A percentile compares a stretch with the other conserved stretches of the same genome.
phyloP scores from a whole-genome alignment of 805 yeast species.

The Kluyveromyces starmeri region DNA sequence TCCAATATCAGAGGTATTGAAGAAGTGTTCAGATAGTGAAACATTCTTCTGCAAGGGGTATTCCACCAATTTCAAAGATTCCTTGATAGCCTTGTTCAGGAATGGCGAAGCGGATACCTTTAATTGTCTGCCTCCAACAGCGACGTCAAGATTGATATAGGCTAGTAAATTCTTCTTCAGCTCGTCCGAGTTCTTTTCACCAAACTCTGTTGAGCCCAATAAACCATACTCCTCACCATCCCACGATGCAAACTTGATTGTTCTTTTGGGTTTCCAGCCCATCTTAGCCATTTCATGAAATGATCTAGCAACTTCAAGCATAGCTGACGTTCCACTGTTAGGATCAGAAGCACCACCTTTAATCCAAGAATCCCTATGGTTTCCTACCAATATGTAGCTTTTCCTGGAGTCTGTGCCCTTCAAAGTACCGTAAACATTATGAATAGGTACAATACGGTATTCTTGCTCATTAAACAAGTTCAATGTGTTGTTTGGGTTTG shows the following conservation, averaged over 20 bases:
- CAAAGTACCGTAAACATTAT: conserved; percentile 54
- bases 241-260: conserved; percentile 67
- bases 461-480: conserved; percentile 54
- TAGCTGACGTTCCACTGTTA: conserved; percentile 59
- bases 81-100: conserved; percentile 38
- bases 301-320: conserved; percentile 56
- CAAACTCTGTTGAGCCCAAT: conserved; percentile 70
- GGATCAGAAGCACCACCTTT: conserved; percentile 77
- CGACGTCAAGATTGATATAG: conserved; percentile 61
- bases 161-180: conserved; percentile 49
- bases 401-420: conserved; percentile 46
- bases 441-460: conserved; percentile 50
- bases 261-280: conserved; percentile 62
- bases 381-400: conserved; percentile 52
- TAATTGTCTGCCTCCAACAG: conserved; percentile 48
- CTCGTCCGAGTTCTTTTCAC: conserved; percentile 46
- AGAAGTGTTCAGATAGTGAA: conserved; percentile 32
- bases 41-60: conserved; percentile 34
- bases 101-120: conserved; percentile 48
- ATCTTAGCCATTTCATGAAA: conserved; percentile 39
- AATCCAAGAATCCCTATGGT: conserved; percentile 77
- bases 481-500: conserved; percentile 35
- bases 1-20: conserved; percentile 26
- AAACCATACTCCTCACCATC: conserved; percentile 77
- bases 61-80: conserved; percentile 35